Base-by-base conservation (phyloP, 345 rosid species). In the Microthlaspi erraticum region DNA sequence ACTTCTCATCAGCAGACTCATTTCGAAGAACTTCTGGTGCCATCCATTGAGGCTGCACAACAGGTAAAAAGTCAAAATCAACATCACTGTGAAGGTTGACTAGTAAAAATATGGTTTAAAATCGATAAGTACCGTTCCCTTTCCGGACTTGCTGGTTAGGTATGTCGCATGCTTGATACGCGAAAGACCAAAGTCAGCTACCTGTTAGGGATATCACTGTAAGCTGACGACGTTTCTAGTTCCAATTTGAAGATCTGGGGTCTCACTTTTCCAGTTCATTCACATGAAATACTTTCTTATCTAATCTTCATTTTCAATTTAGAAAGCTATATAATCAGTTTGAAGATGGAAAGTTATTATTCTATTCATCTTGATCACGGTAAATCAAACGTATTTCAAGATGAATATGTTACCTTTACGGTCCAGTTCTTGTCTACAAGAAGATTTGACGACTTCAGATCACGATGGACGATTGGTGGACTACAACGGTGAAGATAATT, bases 31-130 rank as follows among this genome's bases (percentile, higher is more conserved):
- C 93, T 86, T 94, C 99, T 5, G 97, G 98, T 5, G 98, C 95
- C 97, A 93, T 93, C 98, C 98, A 93, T 76, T 94, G 99, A 79
- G 97, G 99, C 99, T 94, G 73, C 56, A 87, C 43, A 66, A 68
- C 52, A 60, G 16, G 32, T 61, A 78, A 17, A 55, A 13, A 39
- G 10, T 17, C 17, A 39, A 19, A 26, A 26, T 31, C 38, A 10
- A 55, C 20, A 45, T 49, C 55, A 64, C 0, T 23, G 37, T 23
- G 38, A 57, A 57, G 23, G 75, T 11, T n/a, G 13, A 6, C 44
- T 16, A 43, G 29, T 26, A 26, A 16, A 62, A 34, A 19, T 16
- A 9, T 56, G 19, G 45, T 68, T 29, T 37, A 54, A 39, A 51
- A 10, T 48, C 32, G 32, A 36, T 31, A 52, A 64, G 44, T 86